Conservation (phyloP, 441 rosid genomes). For the Croton setiger region DNA sequence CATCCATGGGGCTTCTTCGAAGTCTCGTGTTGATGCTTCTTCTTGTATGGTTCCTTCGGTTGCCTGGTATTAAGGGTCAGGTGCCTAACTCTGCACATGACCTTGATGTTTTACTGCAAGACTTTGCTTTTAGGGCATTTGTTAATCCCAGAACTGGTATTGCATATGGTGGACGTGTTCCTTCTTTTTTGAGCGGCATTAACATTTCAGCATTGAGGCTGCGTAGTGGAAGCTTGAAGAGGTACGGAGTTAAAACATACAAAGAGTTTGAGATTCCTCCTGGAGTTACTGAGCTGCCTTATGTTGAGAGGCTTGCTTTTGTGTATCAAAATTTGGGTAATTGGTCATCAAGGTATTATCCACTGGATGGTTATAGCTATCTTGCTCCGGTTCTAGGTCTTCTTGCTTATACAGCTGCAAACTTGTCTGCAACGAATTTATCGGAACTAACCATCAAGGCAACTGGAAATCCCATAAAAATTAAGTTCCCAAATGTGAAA, state of each 20-base stretch:
- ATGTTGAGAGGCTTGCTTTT: conserved; percentile 76
- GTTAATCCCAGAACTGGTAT: conserved; percentile 70
- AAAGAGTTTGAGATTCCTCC: conserved; percentile 61
- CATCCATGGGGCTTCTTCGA: conserved; percentile 63
- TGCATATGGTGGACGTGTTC: conserved; percentile 51
- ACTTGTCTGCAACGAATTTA: conserved; percentile 58
- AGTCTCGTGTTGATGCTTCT: conserved; percentile 50
- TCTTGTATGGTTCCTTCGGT: conserved; percentile 21
- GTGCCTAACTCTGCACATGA: conserved; percentile 31
- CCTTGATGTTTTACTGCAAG: conserved; percentile 85
- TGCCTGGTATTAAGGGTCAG: conserved; percentile 22
- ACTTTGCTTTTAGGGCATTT: conserved; percentile 65
- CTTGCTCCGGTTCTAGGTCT: conserved; percentile 88
- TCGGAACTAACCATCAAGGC: conserved; percentile 40
- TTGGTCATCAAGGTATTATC: conserved; percentile 63
- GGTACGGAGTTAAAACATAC: conserved; percentile 39
- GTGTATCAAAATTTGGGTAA: conserved; percentile 91
- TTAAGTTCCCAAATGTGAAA: conserved; percentile 53
- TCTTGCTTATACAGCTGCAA: conserved; percentile 69
- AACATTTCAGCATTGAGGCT: conserved; percentile 77
- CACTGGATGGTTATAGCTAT: conserved; percentile 47
- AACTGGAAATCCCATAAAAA: conserved; percentile 45
- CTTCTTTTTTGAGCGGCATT: conserved; percentile 74
- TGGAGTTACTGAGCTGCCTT: conserved; percentile 54
- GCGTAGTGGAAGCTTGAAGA: conserved; percentile 83